Evolutionary conservation across 2,329 filamentous ascomycete species (phyloP), one percentile per base, ranked within the genome.

Genomic region (Cercospora sesami): DNA sequence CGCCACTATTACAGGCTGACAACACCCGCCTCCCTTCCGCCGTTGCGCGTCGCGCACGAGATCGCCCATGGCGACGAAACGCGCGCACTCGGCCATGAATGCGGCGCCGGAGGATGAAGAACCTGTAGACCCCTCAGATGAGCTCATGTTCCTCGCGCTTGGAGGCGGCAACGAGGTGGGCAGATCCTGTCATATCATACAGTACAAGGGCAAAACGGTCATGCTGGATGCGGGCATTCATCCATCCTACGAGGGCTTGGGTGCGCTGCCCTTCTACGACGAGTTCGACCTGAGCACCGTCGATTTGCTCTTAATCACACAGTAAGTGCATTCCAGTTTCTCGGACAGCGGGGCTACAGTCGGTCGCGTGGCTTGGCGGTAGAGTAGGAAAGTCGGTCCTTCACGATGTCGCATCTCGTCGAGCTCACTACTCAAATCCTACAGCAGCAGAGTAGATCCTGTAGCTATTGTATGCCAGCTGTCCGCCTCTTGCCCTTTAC

Each of bases 141-240:
- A 98, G 83, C 87, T 99, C 67, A 91, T 93, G 83, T 99, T 99
- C 77, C 86, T 97, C 64, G 96, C 93, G 75, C 84, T 99, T 42
- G 95, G 95, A 69, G 95, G 95, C 69, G 95, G 95, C 73, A 98
- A 97, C 80, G 95, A 99, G 81, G 95, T 99, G 70, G 95, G 95
- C 64, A 87, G 95, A 73, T 98, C 95, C 73, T 98, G 95, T 80
- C 95, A 99, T 79, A 97, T 99, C 75, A 89, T 99, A 68, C 93
- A 98, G 78, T 99, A 99, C 86, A 99, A 98, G 82, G 95, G 95
- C 70, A 99, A 99, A 81, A 98, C 94, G 5, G 93, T 99, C 73
- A 99, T 99, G 95, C 92, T 99, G 74, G 95, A 99, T 83, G 95
- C 95, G 61, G 95, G 95, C 61, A 94, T 97, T 83, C 95, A 99